Evolutionary conservation across 108 stramenopile genomes (phyloP).

Genomic region (Conticribra weissflogii): DNA sequence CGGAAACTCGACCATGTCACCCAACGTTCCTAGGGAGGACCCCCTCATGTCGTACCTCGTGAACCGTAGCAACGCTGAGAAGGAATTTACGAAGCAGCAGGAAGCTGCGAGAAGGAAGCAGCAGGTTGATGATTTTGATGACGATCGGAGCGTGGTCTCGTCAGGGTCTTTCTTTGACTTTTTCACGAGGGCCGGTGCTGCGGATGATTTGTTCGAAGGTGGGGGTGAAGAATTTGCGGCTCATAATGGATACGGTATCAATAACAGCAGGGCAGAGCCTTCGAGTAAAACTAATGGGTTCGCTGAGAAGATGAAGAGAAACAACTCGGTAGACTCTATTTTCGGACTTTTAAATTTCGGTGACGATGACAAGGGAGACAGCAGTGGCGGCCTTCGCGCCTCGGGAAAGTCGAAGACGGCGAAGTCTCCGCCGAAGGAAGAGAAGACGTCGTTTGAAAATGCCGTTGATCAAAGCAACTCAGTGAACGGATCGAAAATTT

Average conservation of each 20-base stretch:
- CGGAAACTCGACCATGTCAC: background rate
- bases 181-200: background rate
- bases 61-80: background rate
- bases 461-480: constrained; percentile 2
- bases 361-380: background rate
- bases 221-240: too few species aligned
- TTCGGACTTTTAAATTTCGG: background rate
- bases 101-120: background rate
- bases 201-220: too few species aligned
- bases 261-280: too few species aligned
- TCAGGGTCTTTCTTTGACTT: background rate
- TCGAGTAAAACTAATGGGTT: background rate
- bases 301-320: background rate
- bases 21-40: background rate
- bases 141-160: background rate
- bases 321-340: background rate
- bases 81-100: background rate
- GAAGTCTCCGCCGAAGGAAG: constrained; percentile 1
- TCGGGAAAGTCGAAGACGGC: too few species aligned
- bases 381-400: too few species aligned
- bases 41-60: background rate
- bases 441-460: constrained; percentile 5
- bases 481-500: background rate
- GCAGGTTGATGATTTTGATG: background rate
- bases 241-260: too few species aligned